Percentiles rank a stretch among this genome's conserved stretches.
These are phyloP conservation scores for Neckera pumila DNA, from an alignment of 225 moss, liverwort and hornwort species.

Conservation along the genomic window DNA sequence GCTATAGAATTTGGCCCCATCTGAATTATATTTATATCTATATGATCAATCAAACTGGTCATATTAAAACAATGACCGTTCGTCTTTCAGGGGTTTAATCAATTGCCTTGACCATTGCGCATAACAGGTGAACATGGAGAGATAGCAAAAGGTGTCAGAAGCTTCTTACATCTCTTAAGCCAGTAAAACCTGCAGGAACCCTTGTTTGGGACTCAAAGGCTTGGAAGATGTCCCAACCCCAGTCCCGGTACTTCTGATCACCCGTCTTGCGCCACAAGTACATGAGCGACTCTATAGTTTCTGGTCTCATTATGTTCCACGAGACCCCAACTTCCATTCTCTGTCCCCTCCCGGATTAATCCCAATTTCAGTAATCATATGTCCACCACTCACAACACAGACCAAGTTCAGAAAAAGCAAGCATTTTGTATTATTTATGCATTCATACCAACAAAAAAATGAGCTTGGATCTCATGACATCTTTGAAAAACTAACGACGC, in stretches of 20 bases:
- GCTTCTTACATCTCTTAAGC: slow-evolving; percentile 67
- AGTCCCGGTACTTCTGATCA: slow-evolving; percentile 82
- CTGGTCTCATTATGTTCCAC: slow-evolving; percentile 93
- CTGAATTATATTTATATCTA: not conserved
- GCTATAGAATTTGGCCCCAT: not conserved
- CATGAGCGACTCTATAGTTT: slow-evolving; percentile 91
- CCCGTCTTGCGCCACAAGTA: slow-evolving; percentile 93
- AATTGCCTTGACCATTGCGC: not conserved
- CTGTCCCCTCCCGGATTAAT: slow-evolving; percentile 19
- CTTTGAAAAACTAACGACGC: not conserved
- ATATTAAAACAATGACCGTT: not conserved
- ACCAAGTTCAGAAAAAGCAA: not conserved
- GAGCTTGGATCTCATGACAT: not conserved
- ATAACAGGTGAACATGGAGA: not conserved
- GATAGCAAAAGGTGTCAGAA: not conserved
- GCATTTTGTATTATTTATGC: not conserved
- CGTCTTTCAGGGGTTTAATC: not conserved
- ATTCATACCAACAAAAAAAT: not conserved
- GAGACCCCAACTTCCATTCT: slow-evolving; percentile 62
- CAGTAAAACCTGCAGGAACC: slow-evolving; percentile 57
- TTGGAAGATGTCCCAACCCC: slow-evolving; percentile 98
- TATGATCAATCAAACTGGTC: not conserved
- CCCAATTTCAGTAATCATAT: not conserved
- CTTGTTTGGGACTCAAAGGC: slow-evolving; percentile 84
- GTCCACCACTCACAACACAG: not conserved